Evolutionary conservation across 805 yeast species (phyloP).

Genomic region (Candida caryicola): DNA sequence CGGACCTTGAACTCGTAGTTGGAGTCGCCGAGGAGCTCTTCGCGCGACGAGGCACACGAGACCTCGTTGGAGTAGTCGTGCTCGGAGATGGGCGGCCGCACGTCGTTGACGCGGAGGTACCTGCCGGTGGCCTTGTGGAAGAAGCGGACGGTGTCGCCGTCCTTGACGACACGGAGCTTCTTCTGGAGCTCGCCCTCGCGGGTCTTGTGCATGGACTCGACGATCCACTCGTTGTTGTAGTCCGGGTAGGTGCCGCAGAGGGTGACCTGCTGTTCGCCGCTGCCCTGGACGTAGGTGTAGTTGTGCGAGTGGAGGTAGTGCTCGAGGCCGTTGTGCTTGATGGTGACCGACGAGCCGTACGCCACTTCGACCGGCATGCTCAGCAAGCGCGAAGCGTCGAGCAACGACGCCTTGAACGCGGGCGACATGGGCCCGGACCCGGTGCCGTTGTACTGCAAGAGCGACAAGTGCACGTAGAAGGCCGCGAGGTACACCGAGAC

Average conservation of each 20-base stretch:
- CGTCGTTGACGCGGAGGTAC: constrained; percentile 65
- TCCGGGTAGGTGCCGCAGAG: constrained; percentile 60
- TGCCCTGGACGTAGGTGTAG: constrained; percentile 59
- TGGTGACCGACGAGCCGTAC: constrained; percentile 66
- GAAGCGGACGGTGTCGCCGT: constrained; percentile 60
- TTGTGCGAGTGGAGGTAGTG: constrained; percentile 80
- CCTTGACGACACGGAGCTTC: constrained; percentile 37
- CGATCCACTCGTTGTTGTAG: constrained; percentile 67
- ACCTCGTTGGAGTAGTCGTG: constrained; percentile 90
- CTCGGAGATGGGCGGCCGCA: constrained; percentile 84
- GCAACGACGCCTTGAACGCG: constrained; percentile 59
- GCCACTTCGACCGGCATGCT: constrained; percentile 61
- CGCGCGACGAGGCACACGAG: constrained; percentile 60
- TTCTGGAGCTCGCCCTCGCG: constrained; percentile 39
- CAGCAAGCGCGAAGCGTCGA: constrained; percentile 34
- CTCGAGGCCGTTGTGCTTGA: constrained; percentile 70
- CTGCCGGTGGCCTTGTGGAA: constrained; percentile 68
- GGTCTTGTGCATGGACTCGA: constrained; percentile 46
- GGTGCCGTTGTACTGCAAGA: constrained; percentile 47
- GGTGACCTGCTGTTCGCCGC: constrained; percentile 77
- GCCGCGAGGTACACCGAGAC: constrained; percentile 51
- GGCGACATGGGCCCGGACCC: constrained; percentile 67
- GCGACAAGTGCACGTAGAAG: constrained; percentile 56
- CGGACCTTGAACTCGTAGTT: constrained; percentile 70
- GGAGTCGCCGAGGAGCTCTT: constrained; percentile 58